Evolutionary conservation across 23 red algal species (phyloP).

Genomic region (Rhodosorus marinus): DNA sequence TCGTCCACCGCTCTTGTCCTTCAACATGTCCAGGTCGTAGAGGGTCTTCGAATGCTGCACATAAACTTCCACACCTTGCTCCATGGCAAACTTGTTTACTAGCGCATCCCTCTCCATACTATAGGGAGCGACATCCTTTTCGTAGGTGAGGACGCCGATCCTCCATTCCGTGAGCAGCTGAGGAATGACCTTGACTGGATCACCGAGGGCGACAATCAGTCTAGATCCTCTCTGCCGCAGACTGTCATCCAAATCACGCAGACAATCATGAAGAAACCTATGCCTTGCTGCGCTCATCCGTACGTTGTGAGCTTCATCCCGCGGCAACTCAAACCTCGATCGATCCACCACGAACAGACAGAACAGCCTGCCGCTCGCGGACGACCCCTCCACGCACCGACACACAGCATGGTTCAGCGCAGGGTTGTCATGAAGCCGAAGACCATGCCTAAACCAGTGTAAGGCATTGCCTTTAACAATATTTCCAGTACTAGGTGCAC

Average conservation of each 20-base stretch:
- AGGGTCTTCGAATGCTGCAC: constrained; percentile 24
- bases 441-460: constrained; percentile 84
- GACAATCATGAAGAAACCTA: constrained; percentile 75
- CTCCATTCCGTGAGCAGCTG: constrained; percentile 4
- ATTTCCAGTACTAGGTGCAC: too few species aligned
- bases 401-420: constrained; percentile 46
- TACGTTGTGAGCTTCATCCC: constrained; percentile 16
- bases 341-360: constrained; percentile 56
- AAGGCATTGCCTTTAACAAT: too few species aligned
- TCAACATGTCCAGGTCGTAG: constrained; percentile 57
- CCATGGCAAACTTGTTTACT: constrained; percentile 2
- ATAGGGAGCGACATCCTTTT: constrained; percentile 29
- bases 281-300: too few species aligned
- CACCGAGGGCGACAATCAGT: constrained; percentile 22
- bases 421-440: constrained; percentile 75
- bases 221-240: constrained; percentile 15
- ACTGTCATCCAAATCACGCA: constrained; percentile 26
- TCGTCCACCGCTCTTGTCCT: constrained; percentile 4
- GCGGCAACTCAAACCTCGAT: constrained; percentile 5
- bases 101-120: constrained; percentile 15
- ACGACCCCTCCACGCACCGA: background rate
- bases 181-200: constrained; percentile 17
- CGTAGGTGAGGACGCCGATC: constrained; percentile 16
- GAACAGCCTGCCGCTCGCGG: constrained; percentile 8
- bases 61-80: constrained; percentile 16